Evolutionary conservation across 495 filamentous ascomycete species (phyloP), one percentile per base, ranked within the genome.

Genomic region (Poronia punctata): DNA sequence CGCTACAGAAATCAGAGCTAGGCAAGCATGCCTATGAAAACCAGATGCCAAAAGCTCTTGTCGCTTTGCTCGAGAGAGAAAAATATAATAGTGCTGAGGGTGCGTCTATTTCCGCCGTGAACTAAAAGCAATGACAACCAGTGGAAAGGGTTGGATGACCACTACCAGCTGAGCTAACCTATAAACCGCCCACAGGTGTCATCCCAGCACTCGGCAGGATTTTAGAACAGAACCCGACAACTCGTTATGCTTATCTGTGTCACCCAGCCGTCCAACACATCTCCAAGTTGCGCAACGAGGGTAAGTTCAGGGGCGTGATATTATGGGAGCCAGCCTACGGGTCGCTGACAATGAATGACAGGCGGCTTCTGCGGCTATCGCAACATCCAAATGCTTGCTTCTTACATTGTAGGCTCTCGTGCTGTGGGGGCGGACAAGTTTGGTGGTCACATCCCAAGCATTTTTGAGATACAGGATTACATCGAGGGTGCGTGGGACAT

Each of bases 361-460:
- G 84, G 89, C 23, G 86, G 87, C 1, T 98, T 97, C 63, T 98
- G 92, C 62, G 92, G 92, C n/a, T 98, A 96, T 53, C 74, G 92
- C 7, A 98, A 95, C 58, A 95, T 96, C 27, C 92, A 98, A 53
- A 94, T 95, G 87, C 55, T 95, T 43, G 66, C 82, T 12, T 89
- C 88, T 3, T 90, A 84, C 56, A 75, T 97, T 23, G 71, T 76
- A 34, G 71, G 71, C 21, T 61, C 78, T 6, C 55, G 67, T 27
- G 64, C 66, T 17, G 62, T 68, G 11, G 85, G 83, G 4, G 59
- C 72, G 46, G 68, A 81, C 17, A 56, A 67, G 10, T 83, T 95
- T 37, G 50, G 68, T 7, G 62, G 67, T 6, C 65, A 64, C 6
- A 65, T 85, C n/a, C 92, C 92, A 1, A 78, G 79, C 4, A 86